Base-by-base conservation (phyloP, 768 basidiomycete genomes). In the Trametopsis cervina region DNA sequence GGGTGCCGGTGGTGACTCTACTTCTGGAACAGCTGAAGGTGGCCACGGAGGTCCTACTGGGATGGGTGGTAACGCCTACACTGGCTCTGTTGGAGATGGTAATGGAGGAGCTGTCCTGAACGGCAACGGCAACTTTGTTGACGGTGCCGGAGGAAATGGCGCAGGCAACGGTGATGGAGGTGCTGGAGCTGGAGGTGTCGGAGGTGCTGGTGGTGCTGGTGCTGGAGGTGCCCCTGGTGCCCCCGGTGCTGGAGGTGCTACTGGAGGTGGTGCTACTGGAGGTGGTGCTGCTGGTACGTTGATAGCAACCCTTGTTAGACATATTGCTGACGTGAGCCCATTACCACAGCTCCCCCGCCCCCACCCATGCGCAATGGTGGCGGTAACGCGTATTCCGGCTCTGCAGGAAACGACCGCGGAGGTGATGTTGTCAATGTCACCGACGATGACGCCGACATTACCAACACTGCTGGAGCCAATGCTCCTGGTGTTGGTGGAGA, bases 401-500 rank as follows among this genome's bases (percentile, higher is more conserved):
- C 27, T 23, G 37, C 50, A 13, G 52, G 55, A 1, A 22, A 52
- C 35, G 57, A 54, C 36, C 13, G 50, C 12, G 53, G 55, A 13
- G 53, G 55, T 46, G 35, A 42, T 42, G 50, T 54, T 29, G 43
- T 42, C 47, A 55, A 52, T 40, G 25, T 40, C 18, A 33, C 53
- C 2, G 49, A 52, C 21, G 47, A 47, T 23, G 51, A 21, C 23
- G 29, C 29, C 21, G 35, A 52, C 21, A 47, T 60, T 23, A 52
- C 52, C 41, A 57, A 60, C 29, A 35, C 53, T 12, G 29, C 50
- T 23, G 47, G 41, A 22, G 49, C 59, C 24, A 53, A 55, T 41
- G 59, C 59, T 24, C 52, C 58, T 35, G 61, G 61, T 13, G 53
- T 51, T 11, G 61, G 58, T n/a, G 61, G 61, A 11, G 41, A 46